Evolutionary conservation across 176 grass and related monocot species (phyloP), one percentile per base, ranked within the genome.

Genomic region (Rhynchospora pubera): DNA sequence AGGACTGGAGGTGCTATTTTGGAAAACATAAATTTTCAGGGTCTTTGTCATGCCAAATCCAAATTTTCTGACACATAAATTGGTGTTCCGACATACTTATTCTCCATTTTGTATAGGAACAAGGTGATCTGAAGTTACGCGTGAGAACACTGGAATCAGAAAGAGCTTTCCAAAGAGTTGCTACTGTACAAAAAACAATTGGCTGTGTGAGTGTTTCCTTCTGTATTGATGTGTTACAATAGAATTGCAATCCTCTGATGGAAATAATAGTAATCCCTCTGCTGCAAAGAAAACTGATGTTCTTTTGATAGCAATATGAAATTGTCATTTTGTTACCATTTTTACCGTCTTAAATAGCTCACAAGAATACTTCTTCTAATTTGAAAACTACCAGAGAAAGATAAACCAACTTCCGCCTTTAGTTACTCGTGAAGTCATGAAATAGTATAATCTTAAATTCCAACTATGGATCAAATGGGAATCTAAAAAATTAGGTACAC

Each of bases 121-220:
- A 98, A 90, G 96, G 96, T 84, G 96, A 98, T 83, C 92, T 95
- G 51, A 98, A 98, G 74, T 91, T 98, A 83, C 96, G 96, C 46
- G 96, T 98, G 53, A 90, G 96, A 90, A 77, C 92, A 52, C 85
- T 98, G 80, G 96, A 98, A 88, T 98, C 96, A 64, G 96, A 98
- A 89, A 85, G 96, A 87, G 84, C 96, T 61, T 98, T 98, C 58
- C 89, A 98, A 90, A 93, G 96, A 86, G 96, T 98, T 84, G 91
- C 96, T 16, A 69, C 85, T 65, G 96, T 90, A 22, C 96, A 98
- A 78, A 94, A 90, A 87, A 95, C 92, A 77, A 95, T 95, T 74
- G 96, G 96, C 90, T 92, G 87, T 80, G 96, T 98, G 91, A 95
- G 96, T 87, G 82, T 4, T 56, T 22, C n/a, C 64, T 64, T 61